Base-by-base conservation (phyloP, 1,284 basidiomycete species). In the Peniophora sp. region DNA sequence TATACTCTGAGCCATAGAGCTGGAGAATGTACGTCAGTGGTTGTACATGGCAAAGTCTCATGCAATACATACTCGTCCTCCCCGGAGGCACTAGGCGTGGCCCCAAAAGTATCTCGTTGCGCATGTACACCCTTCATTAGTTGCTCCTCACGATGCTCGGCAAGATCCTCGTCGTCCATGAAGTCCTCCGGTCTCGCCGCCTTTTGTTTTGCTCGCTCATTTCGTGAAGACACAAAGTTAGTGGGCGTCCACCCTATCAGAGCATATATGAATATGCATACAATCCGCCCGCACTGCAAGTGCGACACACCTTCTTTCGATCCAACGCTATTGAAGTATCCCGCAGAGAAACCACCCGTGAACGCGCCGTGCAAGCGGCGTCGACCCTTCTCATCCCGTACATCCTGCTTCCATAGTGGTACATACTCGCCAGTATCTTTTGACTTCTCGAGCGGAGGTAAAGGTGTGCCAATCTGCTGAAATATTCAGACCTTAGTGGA, bases 121-220 rank as follows among this genome's bases (percentile, higher is more conserved):
- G 89, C 84, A 19, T 81, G 79, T n/a, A 81, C 83, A 61, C 91
- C 86, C 3, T 89, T 77, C 9, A 96, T 66, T 45, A 80, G 81
- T 56, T 84, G 75, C 58, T 79, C 80, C 47, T 91, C 89, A 38
- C 77, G 79, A 54, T 88, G 65, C 55, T 91, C 90, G 36, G 85
- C 81, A n/a, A 96, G 70, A 66, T 97, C 96, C 69, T 99, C 97
- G 44, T 97, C 96, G 68, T 99, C 96, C 96, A 99, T 99, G 65
- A 93, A 98, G 65, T 98, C 96, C 64, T 97, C 92, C 0, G 89
- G 83, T 11, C 79, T 77, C 16, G 74, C 69, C 0, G 65, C 65
- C 59, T 78, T 78, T 56, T 78, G 66, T 61, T 84, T 85, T 23
- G 85, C 82, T 34, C 92, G 78, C 43, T 89, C 85, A 16, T 68